Percentiles rank a stretch among this genome's conserved stretches.
These are phyloP conservation scores for Gracilaria gracilis DNA, from an alignment of 23 red algal species.

Conservation along the genomic window DNA sequence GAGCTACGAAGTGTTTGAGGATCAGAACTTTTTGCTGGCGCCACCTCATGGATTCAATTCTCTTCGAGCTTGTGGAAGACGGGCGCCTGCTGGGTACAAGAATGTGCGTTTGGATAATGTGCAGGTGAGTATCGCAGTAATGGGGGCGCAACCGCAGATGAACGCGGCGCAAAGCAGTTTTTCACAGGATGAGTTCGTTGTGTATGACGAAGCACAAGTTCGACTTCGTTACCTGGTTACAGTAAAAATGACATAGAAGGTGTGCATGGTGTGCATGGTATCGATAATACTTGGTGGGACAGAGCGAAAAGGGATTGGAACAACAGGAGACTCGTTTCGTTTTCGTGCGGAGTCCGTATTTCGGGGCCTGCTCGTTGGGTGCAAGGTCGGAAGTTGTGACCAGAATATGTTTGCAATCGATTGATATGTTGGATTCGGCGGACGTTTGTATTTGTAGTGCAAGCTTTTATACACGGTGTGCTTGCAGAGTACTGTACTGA, in stretches of 20 bases:
- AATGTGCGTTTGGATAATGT: slow-evolving; percentile 50
- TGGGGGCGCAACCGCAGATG: slow-evolving; percentile 30
- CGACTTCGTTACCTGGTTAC: slow-evolving; percentile 75
- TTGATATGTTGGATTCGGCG: background rate
- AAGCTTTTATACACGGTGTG: too few species aligned
- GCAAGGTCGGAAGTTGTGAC: background rate
- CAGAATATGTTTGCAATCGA: background rate
- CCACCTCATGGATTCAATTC: slow-evolving; percentile 74
- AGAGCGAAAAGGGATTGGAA: background rate
- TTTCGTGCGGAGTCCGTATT: background rate
- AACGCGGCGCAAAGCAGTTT: slow-evolving; percentile 48
- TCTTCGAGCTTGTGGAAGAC: slow-evolving; percentile 53
- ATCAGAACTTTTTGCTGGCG: slow-evolving; percentile 16
- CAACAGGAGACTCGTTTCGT: background rate
- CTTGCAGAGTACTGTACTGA: too few species aligned
- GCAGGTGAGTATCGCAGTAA: slow-evolving; percentile 51
- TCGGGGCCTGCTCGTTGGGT: background rate
- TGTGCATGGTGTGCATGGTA: background rate
- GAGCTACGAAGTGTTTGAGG: slow-evolving; percentile 46
- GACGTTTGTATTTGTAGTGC: background rate
- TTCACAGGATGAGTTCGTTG: slow-evolving; percentile 69
- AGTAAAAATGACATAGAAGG: slow-evolving; percentile 40
- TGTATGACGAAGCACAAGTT: slow-evolving; percentile 79
- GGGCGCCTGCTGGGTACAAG: slow-evolving; percentile 26
- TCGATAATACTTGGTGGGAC: background rate